These are phyloP conservation scores for Penicillium paneum DNA, from an alignment of 2,329 filamentous ascomycete species.

Conservation along the genomic window DNA sequence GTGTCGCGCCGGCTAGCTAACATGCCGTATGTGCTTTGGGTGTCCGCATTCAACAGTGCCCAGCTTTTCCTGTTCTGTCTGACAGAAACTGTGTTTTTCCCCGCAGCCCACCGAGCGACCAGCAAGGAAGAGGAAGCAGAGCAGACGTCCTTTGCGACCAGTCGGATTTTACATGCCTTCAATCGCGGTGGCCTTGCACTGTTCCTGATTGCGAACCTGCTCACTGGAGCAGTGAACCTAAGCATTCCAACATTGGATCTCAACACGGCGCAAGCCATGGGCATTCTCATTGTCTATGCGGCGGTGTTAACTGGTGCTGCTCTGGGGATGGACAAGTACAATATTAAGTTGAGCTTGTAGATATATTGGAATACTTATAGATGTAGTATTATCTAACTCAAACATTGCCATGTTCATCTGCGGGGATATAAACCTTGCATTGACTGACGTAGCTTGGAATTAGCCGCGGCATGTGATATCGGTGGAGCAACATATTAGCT, in stretches of 20 bases:
- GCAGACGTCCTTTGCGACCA: constrained; percentile 68
- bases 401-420: not conserved
- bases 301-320: constrained; percentile 65
- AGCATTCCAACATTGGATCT: constrained; percentile 77
- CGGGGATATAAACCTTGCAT: not conserved
- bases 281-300: constrained; percentile 70
- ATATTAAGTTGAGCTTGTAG: constrained; percentile 34
- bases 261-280: constrained; percentile 63
- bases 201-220: constrained; percentile 82
- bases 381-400: not conserved
- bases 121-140: constrained; percentile 58
- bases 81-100: constrained; percentile 76
- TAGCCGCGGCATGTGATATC: constrained; percentile 18
- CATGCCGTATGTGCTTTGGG: constrained; percentile 89
- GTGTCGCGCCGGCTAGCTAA: constrained; percentile 91
- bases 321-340: constrained; percentile 38
- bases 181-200: constrained; percentile 84
- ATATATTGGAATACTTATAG: not conserved
- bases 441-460: not conserved
- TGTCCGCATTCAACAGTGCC: constrained; percentile 83
- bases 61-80: constrained; percentile 76
- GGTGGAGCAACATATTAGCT: not conserved
- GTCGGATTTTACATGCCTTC: constrained; percentile 73
- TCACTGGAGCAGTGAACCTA: constrained; percentile 88
- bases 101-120: constrained; percentile 61